Evolutionary conservation across 257 asterid genomes (phyloP).

Genomic region (Primulina tabacum): DNA sequence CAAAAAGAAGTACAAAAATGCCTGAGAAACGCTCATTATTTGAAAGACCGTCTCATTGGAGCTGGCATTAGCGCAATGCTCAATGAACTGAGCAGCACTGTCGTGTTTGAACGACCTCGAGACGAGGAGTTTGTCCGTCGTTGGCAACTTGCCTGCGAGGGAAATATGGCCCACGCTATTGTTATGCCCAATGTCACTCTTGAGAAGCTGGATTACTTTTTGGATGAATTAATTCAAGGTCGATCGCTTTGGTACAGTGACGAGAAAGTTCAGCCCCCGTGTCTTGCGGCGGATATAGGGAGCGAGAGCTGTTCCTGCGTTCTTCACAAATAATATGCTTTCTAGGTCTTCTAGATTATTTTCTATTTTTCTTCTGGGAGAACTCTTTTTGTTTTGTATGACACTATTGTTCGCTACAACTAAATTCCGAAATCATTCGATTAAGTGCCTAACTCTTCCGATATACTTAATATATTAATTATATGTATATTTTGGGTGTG

Average conservation of each 20-base stretch:
- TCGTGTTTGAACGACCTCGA: slow-evolving; percentile 88
- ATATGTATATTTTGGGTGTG: no score
- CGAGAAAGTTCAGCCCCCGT: slow-evolving; percentile 54
- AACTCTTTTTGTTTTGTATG: not conserved
- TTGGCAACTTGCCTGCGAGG: slow-evolving; percentile 97
- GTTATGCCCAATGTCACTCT: slow-evolving; percentile 83
- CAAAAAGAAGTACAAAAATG: slow-evolving; percentile 96
- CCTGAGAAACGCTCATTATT: slow-evolving; percentile 85
- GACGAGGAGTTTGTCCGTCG: slow-evolving; percentile 84
- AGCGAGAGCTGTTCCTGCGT: slow-evolving; percentile 48
- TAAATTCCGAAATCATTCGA: not conserved
- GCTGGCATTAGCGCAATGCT: slow-evolving; percentile 86
- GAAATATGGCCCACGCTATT: slow-evolving; percentile 82
- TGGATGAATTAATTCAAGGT: slow-evolving; percentile 58
- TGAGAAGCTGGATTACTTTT: slow-evolving; percentile 73
- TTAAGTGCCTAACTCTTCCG: no score
- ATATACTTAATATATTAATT: no score
- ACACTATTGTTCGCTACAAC: not conserved
- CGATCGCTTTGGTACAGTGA: slow-evolving; percentile 67
- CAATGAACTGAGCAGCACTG: slow-evolving; percentile 93
- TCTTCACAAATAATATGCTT: slow-evolving; percentile 38
- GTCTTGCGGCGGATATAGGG: slow-evolving; percentile 83
- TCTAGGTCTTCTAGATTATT: slow-evolving; percentile 17
- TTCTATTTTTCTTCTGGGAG: slow-evolving; percentile 13
- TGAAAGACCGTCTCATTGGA: slow-evolving; percentile 67